Evolutionary conservation across 1,139 yeast species (phyloP).

Genomic region (Pichia sp.): DNA sequence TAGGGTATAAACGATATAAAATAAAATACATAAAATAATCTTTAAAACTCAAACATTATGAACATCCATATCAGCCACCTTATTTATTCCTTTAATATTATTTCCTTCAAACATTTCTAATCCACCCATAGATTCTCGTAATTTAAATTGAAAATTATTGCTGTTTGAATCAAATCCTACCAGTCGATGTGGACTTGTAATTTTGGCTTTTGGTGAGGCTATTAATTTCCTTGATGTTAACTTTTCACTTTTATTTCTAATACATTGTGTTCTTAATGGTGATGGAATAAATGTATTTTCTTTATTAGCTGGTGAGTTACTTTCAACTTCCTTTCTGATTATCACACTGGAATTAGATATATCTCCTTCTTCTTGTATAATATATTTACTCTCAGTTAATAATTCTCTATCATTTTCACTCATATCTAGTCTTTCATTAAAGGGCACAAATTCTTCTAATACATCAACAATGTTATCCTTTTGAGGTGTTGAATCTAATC

Average conservation of each 20-base stretch:
- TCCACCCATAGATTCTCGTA: constrained; percentile 6
- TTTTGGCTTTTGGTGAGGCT: constrained; percentile 16
- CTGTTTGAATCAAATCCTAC: constrained; percentile 15
- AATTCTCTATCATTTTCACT: not conserved
- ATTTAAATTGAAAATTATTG: constrained; percentile 9
- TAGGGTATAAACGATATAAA: too few species aligned
- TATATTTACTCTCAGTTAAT: not conserved
- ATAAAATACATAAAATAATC: too few species aligned
- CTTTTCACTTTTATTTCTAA: not conserved
- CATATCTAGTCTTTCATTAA: not conserved
- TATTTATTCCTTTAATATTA: not conserved
- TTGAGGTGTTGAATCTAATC: constrained; percentile 13
- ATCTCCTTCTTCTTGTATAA: constrained; percentile 6
- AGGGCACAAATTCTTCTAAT: constrained; percentile 5
- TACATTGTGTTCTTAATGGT: not conserved
- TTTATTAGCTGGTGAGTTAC: constrained; percentile 1
- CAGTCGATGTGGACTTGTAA: constrained; percentile 19
- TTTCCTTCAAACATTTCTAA: not conserved
- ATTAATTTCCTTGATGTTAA: constrained; percentile 14
- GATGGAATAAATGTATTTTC: constrained; percentile 1
- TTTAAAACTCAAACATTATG: too few species aligned
- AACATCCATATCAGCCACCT: not conserved
- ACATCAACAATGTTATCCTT: not conserved
- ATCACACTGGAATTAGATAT: constrained; percentile 10
- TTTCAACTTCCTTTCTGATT: not conserved